These are phyloP conservation scores for Coniferiporia sulphurascens DNA, from an alignment of 1,284 basidiomycete species.

Conservation along the genomic window DNA sequence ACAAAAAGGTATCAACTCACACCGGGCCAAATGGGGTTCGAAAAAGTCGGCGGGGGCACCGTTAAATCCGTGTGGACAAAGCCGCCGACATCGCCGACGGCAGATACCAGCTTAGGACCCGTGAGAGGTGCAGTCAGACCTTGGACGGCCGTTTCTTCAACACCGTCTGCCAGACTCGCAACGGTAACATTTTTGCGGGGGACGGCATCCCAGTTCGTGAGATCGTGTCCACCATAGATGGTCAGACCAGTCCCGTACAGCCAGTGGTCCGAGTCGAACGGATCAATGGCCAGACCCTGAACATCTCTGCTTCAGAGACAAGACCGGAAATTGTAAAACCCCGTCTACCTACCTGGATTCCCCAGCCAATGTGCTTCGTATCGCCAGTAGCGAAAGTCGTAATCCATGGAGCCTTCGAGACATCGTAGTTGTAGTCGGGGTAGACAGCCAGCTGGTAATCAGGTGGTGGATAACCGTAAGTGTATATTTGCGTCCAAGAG, in stretches of 20 bases:
- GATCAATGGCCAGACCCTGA: constrained; percentile 21
- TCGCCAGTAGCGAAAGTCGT: constrained; percentile 19
- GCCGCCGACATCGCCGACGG: constrained; percentile 24
- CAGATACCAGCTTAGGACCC: constrained; percentile 22
- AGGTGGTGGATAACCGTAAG: constrained; percentile 19
- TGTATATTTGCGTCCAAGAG: constrained; percentile 19
- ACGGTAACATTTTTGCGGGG: constrained; percentile 23
- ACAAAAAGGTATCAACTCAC: constrained; percentile 2
- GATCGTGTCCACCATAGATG: constrained; percentile 23
- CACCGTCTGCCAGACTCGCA: constrained; percentile 23
- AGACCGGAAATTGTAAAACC: background rate
- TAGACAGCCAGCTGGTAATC: constrained; percentile 15
- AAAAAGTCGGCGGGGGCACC: constrained; percentile 20
- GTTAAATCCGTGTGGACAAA: constrained; percentile 23
- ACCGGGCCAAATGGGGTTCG: constrained; percentile 20
- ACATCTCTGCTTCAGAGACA: background rate
- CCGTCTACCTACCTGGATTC: constrained; percentile 11
- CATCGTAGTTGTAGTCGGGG: constrained; percentile 24
- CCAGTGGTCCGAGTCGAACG: constrained; percentile 25
- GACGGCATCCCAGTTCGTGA: constrained; percentile 24
- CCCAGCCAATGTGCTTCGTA: constrained; percentile 24
- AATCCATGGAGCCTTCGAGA: constrained; percentile 23
- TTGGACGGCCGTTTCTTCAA: constrained; percentile 22
- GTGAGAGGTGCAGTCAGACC: constrained; percentile 22
- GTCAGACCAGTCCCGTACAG: constrained; percentile 24